Evolutionary conservation across 2,329 filamentous ascomycete species (phyloP), one percentile per base, ranked within the genome.

Genomic region (Phialemonium atrogriseum): DNA sequence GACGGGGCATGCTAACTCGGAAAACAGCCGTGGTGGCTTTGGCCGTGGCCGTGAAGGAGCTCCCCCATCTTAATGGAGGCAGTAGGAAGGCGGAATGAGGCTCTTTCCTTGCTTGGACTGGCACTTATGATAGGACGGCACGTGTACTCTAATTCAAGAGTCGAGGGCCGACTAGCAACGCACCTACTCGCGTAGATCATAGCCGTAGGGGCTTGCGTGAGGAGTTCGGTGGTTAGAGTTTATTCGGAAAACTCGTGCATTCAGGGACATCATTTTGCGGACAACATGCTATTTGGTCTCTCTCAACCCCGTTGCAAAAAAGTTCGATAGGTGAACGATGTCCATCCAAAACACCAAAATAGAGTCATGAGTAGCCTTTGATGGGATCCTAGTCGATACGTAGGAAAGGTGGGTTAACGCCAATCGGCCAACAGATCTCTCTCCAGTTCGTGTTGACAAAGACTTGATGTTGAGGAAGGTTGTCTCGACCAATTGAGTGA

Each of bases 1-100:
- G 16, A 13, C 24, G 22, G 34, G 37, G 40, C 30, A 40, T 52
- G 45, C 58, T 66, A 54, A 68, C 54, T 34, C 34, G 28, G 36
- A 32, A 33, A 34, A 47, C 48, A 80, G 77, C 82, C 84, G 84
- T 74, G 82, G 84, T 72, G 84, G 84, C 58, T 83, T 82, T 62
- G 87, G 86, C 61, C 84, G 86, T 79, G 86, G 85, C 65, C 82
- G 84, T 72, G 81, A 81, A 58, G 77, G 68, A 56, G 73, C 82
- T 66, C 77, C 82, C 59, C 67, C 76, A 50, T 78, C 75, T 56
- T 77, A 73, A 58, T 32, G 37, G 31, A 19, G 16, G 37, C 36
- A 40, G 23, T 22, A 21, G 21, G 17, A 30, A 19, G 20, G 28
- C 28, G 28, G 28, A 24, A 30, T 30, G 28, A 24, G 15, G 60